Evolutionary conservation across 2,329 filamentous ascomycete genomes (phyloP), one percentile per base, ranked within the genome.

Genomic region (Paraconiothyrium brasiliense): DNA sequence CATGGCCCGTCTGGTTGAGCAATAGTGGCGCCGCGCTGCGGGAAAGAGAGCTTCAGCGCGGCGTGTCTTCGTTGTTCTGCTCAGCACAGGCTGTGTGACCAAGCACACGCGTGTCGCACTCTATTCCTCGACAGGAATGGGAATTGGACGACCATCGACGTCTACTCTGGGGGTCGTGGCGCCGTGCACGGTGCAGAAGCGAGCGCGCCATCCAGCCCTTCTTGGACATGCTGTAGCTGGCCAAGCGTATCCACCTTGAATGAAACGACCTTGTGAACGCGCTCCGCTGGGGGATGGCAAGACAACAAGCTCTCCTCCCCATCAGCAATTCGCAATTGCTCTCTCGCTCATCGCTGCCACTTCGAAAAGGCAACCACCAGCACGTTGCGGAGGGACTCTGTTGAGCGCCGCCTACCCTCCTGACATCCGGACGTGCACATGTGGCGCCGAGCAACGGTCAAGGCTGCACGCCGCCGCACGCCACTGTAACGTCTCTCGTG

Each of bases 1-100:
- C 47, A 71, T 69, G 61, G 69, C 71, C 44, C 54, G 58, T 27
- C 54, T 61, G 51, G 57, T 54, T 56, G 69, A 67, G 66, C 63
- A 59, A 35, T 54, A 62, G 63, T 61, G 60, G 60, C 54, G 24
- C 54, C 27, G 44, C 59, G 46, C 32, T 47, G 56, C 54, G 48
- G 56, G 60, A 48, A 56, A 56, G 61, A 58, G 59, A 55, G 50
- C 13, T 30, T 41, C 50, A 14, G 10, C 8, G 5, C 41, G 52
- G 44, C 52, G 52, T 43, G 51, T 43, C 37, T 11, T 41, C 37
- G 37, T 16, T 16, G 37, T 16, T 41, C 37, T 41, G 27, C 39
- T 43, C 43, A 57, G 54, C 20, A n/a, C 50, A 24, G 30, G 50
- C 35, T 20, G 35, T 37, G 50, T 22, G 20, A 52, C 49, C 49